A percentile compares a stretch with the other conserved stretches of the same genome.
phyloP scores from a whole-genome alignment of 164 flowering plant species.

The Magnolia changhungtana region DNA sequence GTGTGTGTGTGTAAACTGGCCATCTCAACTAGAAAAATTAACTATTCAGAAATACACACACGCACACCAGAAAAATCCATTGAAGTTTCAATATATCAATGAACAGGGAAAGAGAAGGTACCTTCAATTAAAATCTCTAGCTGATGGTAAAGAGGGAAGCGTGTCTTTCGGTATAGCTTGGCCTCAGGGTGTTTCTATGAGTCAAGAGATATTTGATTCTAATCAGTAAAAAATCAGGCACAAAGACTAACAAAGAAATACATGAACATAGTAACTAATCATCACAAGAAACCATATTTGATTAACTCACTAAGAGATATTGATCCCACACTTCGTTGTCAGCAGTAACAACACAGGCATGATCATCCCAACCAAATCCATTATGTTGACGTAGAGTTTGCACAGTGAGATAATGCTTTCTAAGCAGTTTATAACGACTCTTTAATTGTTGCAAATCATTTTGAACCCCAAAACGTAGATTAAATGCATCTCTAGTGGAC shows the following conservation, averaged over 20 bases:
- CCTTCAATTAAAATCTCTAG: background rate
- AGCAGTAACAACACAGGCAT: background rate
- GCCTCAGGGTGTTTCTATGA: conserved; percentile 1
- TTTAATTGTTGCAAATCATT: background rate
- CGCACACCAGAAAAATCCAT: too few relatives aligned
- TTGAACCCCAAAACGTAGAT: background rate
- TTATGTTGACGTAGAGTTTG: background rate
- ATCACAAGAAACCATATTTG: background rate
- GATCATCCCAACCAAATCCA: conserved; percentile 3
- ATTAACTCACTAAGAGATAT: background rate
- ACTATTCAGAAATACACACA: too few relatives aligned
- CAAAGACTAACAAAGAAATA: background rate
- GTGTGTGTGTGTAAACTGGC: too few relatives aligned
- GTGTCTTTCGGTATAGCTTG: background rate
- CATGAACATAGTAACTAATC: background rate
- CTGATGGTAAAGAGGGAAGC: background rate
- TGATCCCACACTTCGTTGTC: conserved; percentile 1
- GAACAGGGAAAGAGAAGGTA: background rate
- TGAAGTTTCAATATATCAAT: too few relatives aligned
- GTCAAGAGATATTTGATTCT: background rate
- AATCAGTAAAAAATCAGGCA: background rate
- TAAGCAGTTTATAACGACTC: background rate
- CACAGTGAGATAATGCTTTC: background rate
- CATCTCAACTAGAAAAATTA: too few relatives aligned
- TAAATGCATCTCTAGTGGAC: background rate